Evolutionary conservation across 768 basidiomycete species (phyloP).

Genomic region (Tubosaeta sp.): DNA sequence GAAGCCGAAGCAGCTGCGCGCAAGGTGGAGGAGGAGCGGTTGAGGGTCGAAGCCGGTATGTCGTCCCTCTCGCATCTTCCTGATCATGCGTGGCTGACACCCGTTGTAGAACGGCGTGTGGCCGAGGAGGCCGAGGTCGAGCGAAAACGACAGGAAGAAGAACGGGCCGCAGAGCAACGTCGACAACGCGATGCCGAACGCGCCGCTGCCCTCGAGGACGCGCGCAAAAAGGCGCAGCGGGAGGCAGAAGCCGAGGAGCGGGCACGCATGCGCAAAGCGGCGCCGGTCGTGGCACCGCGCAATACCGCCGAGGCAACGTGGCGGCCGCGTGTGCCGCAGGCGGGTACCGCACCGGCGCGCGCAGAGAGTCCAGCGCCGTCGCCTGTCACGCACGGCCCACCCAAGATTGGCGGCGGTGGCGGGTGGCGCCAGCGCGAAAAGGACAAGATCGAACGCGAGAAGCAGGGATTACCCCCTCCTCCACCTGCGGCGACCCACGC

Average conservation of each 20-base stretch:
- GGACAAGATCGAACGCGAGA: slow-evolving; percentile 17
- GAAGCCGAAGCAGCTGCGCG: slow-evolving; percentile 19
- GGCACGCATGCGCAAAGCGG: slow-evolving; percentile 33
- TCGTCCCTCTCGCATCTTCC: slow-evolving; percentile 8
- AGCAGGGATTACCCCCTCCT: slow-evolving; percentile 27
- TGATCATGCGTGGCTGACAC: slow-evolving; percentile 1
- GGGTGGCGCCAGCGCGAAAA: slow-evolving; percentile 61
- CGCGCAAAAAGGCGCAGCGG: slow-evolving; percentile 55
- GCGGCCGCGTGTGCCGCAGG: slow-evolving; percentile 20
- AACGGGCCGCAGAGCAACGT: slow-evolving; percentile 45
- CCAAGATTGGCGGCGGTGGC: slow-evolving; percentile 38
- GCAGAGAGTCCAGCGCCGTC: slow-evolving; percentile 52
- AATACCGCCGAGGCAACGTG: slow-evolving; percentile 11
- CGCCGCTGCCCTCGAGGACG: slow-evolving; percentile 48
- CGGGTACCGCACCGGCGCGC: slow-evolving; percentile 38
- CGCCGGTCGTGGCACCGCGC: slow-evolving; percentile 23
- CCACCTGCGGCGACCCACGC: slow-evolving; percentile 9
- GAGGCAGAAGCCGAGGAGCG: slow-evolving; percentile 66
- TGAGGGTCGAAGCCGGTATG: slow-evolving; percentile 49
- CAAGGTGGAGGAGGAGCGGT: slow-evolving; percentile 40
- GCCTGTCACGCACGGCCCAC: slow-evolving; percentile 25
- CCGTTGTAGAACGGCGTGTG: slow-evolving; percentile 43
- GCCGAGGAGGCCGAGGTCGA: slow-evolving; percentile 54
- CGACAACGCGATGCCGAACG: slow-evolving; percentile 50
- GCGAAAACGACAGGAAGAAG: slow-evolving; percentile 61